phyloP scores from a whole-genome alignment of 306 rosid species.

The Erythrophleum fordii region DNA sequence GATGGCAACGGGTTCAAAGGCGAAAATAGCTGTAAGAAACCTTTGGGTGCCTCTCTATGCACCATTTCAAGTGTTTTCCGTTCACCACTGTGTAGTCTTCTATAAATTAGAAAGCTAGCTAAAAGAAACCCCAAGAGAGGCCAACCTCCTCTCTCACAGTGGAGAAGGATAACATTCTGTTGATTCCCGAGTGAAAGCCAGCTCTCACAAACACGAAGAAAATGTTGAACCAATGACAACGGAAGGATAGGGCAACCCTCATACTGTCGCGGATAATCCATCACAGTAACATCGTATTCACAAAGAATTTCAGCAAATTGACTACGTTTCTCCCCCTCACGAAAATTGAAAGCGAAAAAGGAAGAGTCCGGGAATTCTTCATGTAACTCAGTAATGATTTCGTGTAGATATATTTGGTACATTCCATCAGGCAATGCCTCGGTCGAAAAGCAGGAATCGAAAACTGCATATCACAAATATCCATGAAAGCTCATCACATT shows the following conservation, averaged over 20 bases:
- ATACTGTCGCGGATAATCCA: constrained; percentile 95
- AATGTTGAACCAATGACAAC: constrained; percentile 82
- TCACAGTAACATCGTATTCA: constrained; percentile 76
- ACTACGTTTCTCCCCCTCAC: constrained; percentile 84
- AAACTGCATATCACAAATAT: constrained; percentile 57
- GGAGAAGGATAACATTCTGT: constrained; percentile 76
- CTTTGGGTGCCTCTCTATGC: constrained; percentile 93
- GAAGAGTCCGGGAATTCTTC: constrained; percentile 95
- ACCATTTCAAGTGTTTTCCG: constrained; percentile 86
- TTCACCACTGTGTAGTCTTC: constrained; percentile 77
- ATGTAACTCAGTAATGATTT: constrained; percentile 75
- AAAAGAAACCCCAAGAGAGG: constrained; percentile 87
- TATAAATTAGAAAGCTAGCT: constrained; percentile 73
- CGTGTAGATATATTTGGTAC: constrained; percentile 83
- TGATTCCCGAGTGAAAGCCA: constrained; percentile 78
- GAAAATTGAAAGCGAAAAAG: constrained; percentile 89
- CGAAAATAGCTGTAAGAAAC: constrained; percentile 80
- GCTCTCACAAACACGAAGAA: constrained; percentile 85
- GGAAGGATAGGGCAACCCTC: constrained; percentile 96
- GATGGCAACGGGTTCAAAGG: constrained; percentile 93
- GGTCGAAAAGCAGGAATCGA: constrained; percentile 95
- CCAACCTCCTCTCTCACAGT: constrained; percentile 99
- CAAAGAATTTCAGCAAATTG: constrained; percentile 71
- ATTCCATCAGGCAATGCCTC: constrained; percentile 87
- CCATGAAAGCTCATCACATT: neutral